phyloP scores from a whole-genome alignment of 2,329 filamentous ascomycete genomes.

The Clarireedia monteithiana region DNA sequence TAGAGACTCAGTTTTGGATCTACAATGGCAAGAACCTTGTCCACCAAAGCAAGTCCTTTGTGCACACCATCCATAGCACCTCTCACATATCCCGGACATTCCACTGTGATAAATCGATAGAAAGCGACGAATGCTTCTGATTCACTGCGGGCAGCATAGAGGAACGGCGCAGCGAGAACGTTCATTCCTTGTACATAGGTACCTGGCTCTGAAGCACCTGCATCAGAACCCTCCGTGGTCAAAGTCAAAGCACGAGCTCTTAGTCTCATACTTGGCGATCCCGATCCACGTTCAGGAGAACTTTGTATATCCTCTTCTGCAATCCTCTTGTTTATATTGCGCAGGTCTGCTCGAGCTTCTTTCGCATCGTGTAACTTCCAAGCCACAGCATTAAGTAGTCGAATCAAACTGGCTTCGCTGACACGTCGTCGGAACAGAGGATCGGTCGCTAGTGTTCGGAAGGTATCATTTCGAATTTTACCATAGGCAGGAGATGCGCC shows the following conservation, averaged over 20 bases:
- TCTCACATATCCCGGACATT: constrained; percentile 88
- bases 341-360: constrained; percentile 29
- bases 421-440: constrained; percentile 94
- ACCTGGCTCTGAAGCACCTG: constrained; percentile 57
- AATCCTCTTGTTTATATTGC: constrained; percentile 11
- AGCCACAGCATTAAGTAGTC: constrained; percentile 87
- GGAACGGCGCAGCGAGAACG: constrained; percentile 87
- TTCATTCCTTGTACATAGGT: constrained; percentile 99
- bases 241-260: constrained; percentile 49
- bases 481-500: constrained; percentile 90
- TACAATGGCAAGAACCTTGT: constrained; percentile 84
- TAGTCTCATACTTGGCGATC: constrained; percentile 30
- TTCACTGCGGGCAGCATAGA: constrained; percentile 91
- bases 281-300: constrained; percentile 23
- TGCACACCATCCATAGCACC: constrained; percentile 98
- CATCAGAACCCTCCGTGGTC: constrained; percentile 57
- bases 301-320: constrained; percentile 22
- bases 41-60: constrained; percentile 80
- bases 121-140: constrained; percentile 92
- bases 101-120: constrained; percentile 74
- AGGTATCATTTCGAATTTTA: constrained; percentile 98
- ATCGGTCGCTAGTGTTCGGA: constrained; percentile 91
- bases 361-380: constrained; percentile 85
- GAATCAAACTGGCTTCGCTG: constrained; percentile 89
- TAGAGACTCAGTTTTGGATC: constrained; percentile 82